These are phyloP conservation scores for Phyllostachys edulis DNA, from an alignment of 176 grass and related monocot species.

Conservation along the genomic window DNA sequence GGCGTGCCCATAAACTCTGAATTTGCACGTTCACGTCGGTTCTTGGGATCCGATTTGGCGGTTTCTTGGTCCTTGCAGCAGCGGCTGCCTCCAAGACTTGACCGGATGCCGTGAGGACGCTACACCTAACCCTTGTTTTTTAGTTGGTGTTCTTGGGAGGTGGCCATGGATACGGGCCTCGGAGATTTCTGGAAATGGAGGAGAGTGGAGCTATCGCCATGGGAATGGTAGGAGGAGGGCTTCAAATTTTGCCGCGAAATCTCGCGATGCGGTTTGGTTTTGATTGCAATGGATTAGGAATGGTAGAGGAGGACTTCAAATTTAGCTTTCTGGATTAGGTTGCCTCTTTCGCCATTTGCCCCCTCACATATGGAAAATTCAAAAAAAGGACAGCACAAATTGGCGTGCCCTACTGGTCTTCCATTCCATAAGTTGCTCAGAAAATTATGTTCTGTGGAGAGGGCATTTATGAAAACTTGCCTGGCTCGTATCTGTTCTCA, in stretches of 20 bases:
- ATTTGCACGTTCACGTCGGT: slow-evolving; percentile 45
- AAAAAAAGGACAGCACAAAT: not conserved
- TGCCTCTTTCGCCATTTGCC: not conserved
- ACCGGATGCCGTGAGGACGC: slow-evolving; percentile 30
- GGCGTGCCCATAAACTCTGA: slow-evolving; percentile 17
- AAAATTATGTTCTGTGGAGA: not conserved
- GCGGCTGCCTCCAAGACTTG: not conserved
- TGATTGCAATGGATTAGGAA: not conserved
- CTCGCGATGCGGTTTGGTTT: not conserved
- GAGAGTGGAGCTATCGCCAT: slow-evolving; percentile 33
- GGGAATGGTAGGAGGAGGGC: not conserved
- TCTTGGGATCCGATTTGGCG: not conserved
- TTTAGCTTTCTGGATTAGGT: slow-evolving; percentile 34
- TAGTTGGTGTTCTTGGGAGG: slow-evolving; percentile 19
- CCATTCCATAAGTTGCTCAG: not conserved
- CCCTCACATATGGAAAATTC: not conserved
- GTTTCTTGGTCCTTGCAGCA: not conserved
- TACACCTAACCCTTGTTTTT: slow-evolving; percentile 2
- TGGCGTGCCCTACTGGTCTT: not conserved
- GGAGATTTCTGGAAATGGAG: slow-evolving; percentile 37
- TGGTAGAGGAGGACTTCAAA: no score
- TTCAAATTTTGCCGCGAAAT: slow-evolving; percentile 38
- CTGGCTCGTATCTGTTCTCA: not conserved
- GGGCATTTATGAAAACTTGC: not conserved
- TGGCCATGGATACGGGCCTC: slow-evolving; percentile 43